A percentile compares a stretch with the other conserved stretches of the same genome.
Evolutionary conservation across 164 flowering plant genomes (phyloP).

Genomic region (Macadamia tetraphylla): DNA sequence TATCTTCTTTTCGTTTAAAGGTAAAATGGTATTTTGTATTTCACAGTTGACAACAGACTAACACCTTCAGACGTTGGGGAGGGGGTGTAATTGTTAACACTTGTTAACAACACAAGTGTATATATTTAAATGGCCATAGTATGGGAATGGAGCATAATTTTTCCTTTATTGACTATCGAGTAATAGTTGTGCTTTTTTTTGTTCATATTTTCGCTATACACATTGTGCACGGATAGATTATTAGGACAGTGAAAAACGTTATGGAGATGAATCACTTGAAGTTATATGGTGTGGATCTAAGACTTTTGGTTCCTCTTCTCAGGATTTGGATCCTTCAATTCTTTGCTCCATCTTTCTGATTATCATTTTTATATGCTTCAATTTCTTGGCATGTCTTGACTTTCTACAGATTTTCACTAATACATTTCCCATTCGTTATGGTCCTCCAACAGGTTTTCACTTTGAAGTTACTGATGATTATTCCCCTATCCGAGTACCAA

Average conservation of each 20-base stretch:
- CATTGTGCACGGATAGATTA: slow-evolving; percentile 90
- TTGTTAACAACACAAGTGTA: too few species aligned
- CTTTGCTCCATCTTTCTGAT: too few species aligned
- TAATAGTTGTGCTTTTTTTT: slow-evolving; percentile 7
- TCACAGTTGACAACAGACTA: too few species aligned
- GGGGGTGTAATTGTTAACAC: too few species aligned
- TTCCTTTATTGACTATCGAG: too few species aligned
- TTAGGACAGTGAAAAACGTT: slow-evolving; percentile 76
- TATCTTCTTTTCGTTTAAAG: too few species aligned
- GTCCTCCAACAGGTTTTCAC: slow-evolving; percentile 67
- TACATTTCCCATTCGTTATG: slow-evolving; percentile 69
- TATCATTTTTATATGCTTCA: slow-evolving; percentile 3
- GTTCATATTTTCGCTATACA: background rate
- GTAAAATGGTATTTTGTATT: too few species aligned
- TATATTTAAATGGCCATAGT: too few species aligned
- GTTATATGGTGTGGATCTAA: slow-evolving; percentile 86
- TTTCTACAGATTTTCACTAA: slow-evolving; percentile 60
- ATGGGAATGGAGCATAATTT: too few species aligned
- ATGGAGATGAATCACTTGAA: slow-evolving; percentile 67
- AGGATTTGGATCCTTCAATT: slow-evolving; percentile 30
- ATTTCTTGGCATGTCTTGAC: slow-evolving; percentile 5
- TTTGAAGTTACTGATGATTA: slow-evolving; percentile 61
- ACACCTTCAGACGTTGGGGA: too few species aligned
- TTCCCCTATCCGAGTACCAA: slow-evolving; percentile 62
- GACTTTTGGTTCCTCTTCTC: slow-evolving; percentile 75